A percentile compares a stretch with the other conserved stretches of the same genome.
Evolutionary conservation across 2,329 filamentous ascomycete genomes (phyloP).

Genomic region (Hypoxylon rubiginosum): DNA sequence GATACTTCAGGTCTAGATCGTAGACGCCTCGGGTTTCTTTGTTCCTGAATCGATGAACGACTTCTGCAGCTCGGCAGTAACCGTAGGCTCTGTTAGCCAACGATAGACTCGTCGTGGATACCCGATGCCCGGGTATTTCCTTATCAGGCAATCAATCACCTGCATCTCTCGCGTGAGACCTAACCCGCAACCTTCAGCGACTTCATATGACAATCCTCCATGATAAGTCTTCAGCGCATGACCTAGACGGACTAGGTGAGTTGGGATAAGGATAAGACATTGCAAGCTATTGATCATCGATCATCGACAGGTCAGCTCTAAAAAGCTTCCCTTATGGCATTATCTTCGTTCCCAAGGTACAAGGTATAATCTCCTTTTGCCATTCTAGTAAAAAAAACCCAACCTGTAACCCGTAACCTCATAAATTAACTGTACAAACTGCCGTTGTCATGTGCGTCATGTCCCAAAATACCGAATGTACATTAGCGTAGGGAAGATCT

Average conservation of each 20-base stretch:
- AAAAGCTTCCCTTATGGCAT: neutral
- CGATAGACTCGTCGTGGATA: constrained; percentile 1
- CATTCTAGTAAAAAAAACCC: constrained; percentile 23
- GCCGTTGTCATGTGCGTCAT: constrained; percentile 29
- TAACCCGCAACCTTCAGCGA: constrained; percentile 19
- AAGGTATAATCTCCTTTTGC: constrained; percentile 15
- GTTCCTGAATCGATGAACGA: constrained; percentile 28
- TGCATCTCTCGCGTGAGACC: constrained; percentile 32
- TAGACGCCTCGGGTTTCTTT: constrained; percentile 16
- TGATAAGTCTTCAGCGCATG: constrained; percentile 12
- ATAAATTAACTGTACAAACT: constrained; percentile 20
- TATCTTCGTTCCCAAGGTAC: neutral
- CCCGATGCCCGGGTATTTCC: constrained; percentile 4
- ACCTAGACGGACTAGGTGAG: constrained; percentile 16
- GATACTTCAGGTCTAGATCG: constrained; percentile 14
- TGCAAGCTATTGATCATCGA: neutral
- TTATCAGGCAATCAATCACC: constrained; percentile 36
- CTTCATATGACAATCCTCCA: constrained; percentile 33
- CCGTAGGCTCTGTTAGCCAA: constrained; percentile 7
- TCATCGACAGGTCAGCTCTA: neutral
- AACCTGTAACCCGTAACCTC: constrained; percentile 24
- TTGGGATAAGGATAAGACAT: constrained; percentile 5
- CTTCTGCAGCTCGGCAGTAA: constrained; percentile 30
- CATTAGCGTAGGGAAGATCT: constrained; percentile 4
- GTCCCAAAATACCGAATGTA: constrained; percentile 10